phyloP scores from a whole-genome alignment of 345 rosid genomes.

The Eucalyptus coolabah region DNA sequence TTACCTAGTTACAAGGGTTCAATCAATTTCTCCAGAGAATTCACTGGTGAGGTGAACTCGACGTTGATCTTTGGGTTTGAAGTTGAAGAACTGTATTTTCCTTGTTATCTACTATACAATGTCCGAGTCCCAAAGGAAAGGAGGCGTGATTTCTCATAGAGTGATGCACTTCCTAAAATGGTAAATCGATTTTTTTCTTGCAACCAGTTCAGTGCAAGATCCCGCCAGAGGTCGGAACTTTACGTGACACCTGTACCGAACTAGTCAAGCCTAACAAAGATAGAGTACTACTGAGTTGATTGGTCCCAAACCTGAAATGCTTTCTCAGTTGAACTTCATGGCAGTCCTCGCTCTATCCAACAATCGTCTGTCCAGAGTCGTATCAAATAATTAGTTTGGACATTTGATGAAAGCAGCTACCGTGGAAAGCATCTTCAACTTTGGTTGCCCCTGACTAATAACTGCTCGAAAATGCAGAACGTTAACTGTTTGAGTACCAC shows the following conservation, averaged over 20 bases:
- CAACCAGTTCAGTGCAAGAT: background rate
- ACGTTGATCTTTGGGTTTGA: background rate
- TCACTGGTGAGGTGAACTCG: background rate
- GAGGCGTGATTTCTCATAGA: background rate
- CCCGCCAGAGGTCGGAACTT: background rate
- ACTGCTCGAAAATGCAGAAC: background rate
- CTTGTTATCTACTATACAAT: background rate
- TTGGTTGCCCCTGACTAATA: background rate
- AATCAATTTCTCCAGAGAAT: background rate
- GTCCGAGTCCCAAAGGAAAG: background rate
- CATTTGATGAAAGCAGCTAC: background rate
- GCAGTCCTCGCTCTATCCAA: background rate
- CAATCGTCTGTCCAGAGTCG: background rate
- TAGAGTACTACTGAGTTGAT: background rate
- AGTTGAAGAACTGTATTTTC: background rate
- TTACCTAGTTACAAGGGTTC: background rate
- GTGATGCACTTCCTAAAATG: background rate
- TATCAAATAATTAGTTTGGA: background rate
- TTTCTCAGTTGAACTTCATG: background rate
- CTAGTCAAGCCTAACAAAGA: background rate
- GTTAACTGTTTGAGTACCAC: background rate
- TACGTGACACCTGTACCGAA: background rate
- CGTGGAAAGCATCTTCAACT: background rate
- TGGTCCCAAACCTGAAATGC: background rate
- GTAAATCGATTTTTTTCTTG: background rate